Percentiles rank a stretch among this genome's conserved stretches.
These are phyloP conservation scores for Ceratorhiza oryzae-sativae DNA, from an alignment of 1,284 basidiomycete genomes.

Conservation along the genomic window DNA sequence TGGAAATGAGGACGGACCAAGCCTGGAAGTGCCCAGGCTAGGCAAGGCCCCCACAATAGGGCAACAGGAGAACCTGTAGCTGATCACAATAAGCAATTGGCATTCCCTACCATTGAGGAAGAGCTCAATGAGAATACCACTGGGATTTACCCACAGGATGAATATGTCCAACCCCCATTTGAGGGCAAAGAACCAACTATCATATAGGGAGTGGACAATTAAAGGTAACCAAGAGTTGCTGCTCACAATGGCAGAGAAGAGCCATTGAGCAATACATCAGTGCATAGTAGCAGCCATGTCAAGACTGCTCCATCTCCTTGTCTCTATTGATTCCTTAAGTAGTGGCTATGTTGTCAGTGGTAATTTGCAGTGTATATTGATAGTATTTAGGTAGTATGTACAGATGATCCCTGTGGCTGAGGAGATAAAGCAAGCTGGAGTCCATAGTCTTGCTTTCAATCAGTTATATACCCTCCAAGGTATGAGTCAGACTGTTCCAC, in stretches of 20 bases:
- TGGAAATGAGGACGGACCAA: neutral
- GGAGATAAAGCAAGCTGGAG: too few species aligned
- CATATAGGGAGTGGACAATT: neutral
- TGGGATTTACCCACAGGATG: too few species aligned
- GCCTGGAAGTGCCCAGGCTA: slow-evolving; percentile 2
- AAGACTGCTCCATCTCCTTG: too few species aligned
- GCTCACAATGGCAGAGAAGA: neutral
- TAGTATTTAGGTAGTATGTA: too few species aligned
- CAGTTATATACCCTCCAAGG: too few species aligned
- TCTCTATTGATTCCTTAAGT: too few species aligned
- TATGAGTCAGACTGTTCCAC: too few species aligned
- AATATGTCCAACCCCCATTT: neutral
- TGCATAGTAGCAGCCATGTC: neutral
- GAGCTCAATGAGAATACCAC: neutral
- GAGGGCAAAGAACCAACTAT: neutral
- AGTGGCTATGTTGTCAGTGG: too few species aligned
- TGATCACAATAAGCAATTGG: neutral
- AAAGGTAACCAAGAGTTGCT: neutral
- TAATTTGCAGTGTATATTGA: too few species aligned
- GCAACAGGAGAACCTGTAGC: neutral
- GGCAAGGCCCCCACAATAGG: neutral
- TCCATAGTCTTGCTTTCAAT: too few species aligned
- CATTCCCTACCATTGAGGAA: neutral
- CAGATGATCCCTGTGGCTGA: too few species aligned
- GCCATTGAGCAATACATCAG: neutral